A percentile compares a stretch with the other conserved stretches of the same genome.
These are phyloP conservation scores for Bertia moriformis DNA, from an alignment of 2,329 filamentous ascomycete species.

Conservation along the genomic window DNA sequence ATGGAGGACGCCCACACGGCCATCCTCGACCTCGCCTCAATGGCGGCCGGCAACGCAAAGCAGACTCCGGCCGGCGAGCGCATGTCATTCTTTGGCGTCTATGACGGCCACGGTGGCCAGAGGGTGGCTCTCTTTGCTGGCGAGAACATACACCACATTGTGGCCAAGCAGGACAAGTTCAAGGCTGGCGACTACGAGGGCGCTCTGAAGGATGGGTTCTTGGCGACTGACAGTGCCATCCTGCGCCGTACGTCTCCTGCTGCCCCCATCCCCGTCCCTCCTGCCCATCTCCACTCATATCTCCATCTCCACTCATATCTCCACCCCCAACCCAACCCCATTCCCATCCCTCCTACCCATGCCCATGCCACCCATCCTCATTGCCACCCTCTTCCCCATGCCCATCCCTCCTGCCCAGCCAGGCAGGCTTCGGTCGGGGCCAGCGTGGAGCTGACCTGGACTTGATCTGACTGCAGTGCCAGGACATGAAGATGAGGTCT, in stretches of 20 bases:
- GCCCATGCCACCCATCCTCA: too few species aligned
- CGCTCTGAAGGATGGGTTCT: conserved; percentile 89
- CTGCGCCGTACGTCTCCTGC: conserved; percentile 58
- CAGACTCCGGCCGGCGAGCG: conserved; percentile 53
- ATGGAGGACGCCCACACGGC: conserved; percentile 96
- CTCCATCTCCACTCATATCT: not conserved
- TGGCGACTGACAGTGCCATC: conserved; percentile 90
- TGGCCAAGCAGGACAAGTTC: conserved; percentile 88
- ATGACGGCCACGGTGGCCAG: conserved; percentile 92
- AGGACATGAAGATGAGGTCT: conserved; percentile 93
- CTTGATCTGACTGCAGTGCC: conserved; percentile 61
- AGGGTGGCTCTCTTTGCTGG: conserved; percentile 90
- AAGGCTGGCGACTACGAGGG: conserved; percentile 84
- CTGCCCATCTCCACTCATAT: not conserved
- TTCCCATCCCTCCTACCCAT: too few species aligned
- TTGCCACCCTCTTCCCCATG: too few species aligned
- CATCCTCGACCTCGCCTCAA: conserved; percentile 69
- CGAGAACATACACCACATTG: conserved; percentile 83
- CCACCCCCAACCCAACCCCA: not conserved
- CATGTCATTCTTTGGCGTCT: conserved; percentile 93
- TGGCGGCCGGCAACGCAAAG: conserved; percentile 35
- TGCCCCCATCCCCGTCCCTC: not conserved
- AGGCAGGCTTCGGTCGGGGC: not conserved
- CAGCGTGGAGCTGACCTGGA: conserved; percentile 7
- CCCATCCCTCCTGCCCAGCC: conserved; percentile 7